phyloP scores from a whole-genome alignment of 2,329 filamentous ascomycete genomes.

The Exophiala calicioides region DNA sequence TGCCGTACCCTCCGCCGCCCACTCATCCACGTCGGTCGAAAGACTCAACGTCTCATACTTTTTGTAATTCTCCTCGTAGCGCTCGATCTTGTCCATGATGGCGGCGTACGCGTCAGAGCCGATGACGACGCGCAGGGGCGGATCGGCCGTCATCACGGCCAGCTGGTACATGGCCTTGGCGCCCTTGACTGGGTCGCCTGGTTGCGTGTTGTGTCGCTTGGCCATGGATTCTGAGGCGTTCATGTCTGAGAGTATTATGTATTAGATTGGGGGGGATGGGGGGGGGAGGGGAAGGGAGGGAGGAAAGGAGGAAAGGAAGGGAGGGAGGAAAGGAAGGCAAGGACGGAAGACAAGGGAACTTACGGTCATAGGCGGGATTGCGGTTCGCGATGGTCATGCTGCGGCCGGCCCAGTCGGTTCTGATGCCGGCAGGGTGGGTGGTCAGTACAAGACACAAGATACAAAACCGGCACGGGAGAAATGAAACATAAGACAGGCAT shows the following conservation, averaged over 20 bases:
- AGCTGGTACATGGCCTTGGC: constrained; percentile 37
- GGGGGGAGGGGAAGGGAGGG: neutral
- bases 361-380: constrained; percentile 31
- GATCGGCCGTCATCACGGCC: constrained; percentile 27
- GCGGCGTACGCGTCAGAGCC: constrained; percentile 30
- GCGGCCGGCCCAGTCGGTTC: constrained; percentile 32
- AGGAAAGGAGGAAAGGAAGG: constrained; percentile 1
- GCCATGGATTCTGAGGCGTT: constrained; percentile 27
- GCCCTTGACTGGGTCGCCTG: constrained; percentile 36
- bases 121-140: constrained; percentile 27
- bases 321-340: neutral
- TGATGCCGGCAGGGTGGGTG: constrained; percentile 1
- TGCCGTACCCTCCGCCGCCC: neutral
- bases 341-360: neutral
- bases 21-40: constrained; percentile 29
- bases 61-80: constrained; percentile 30
- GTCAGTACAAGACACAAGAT: neutral
- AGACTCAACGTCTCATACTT: constrained; percentile 26
- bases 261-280: neutral
- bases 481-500: neutral
- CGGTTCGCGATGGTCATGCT: constrained; percentile 28
- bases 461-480: neutral
- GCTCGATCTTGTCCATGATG: constrained; percentile 29
- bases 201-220: constrained; percentile 33
- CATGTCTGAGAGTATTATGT: constrained; percentile 18